Conservation (phyloP, 1,284 basidiomycete genomes). For the Ceratobasidium sp. region DNA sequence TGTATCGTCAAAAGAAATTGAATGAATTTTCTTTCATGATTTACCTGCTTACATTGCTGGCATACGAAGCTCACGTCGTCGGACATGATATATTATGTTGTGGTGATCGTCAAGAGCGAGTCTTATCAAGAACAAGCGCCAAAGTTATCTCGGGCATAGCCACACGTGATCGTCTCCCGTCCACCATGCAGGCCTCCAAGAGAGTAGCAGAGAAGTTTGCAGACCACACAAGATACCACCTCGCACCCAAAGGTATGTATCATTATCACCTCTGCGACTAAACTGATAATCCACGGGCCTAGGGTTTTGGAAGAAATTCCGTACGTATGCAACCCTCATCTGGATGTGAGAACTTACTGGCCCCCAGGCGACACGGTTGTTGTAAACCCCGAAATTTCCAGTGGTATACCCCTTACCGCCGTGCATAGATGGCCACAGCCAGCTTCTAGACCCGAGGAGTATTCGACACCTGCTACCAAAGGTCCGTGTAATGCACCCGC, state of each 20-base stretch:
- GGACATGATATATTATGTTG: slow-evolving; percentile 5
- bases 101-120: slow-evolving; percentile 24
- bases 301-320: slow-evolving; percentile 94
- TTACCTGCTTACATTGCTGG: slow-evolving; percentile 80
- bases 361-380: slow-evolving; percentile 75
- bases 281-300: not conserved
- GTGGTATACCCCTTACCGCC: slow-evolving; percentile 84
- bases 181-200: slow-evolving; percentile 71
- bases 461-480: slow-evolving; percentile 88
- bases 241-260: slow-evolving; percentile 72
- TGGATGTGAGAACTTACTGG: not conserved
- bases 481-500: slow-evolving; percentile 63
- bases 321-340: slow-evolving; percentile 62
- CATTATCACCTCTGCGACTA: not conserved
- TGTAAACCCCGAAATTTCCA: slow-evolving; percentile 92
- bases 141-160: slow-evolving; percentile 11
- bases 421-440: slow-evolving; percentile 87
- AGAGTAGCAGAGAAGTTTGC: slow-evolving; percentile 64
- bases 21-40: not conserved
- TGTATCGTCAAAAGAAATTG: slow-evolving; percentile 11
- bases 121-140: slow-evolving; percentile 17
- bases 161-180: not conserved
- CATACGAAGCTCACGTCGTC: slow-evolving; percentile 62
- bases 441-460: slow-evolving; percentile 86
- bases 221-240: slow-evolving; percentile 88